phyloP scores from a whole-genome alignment of 2,329 filamentous ascomycete genomes.

The Thermoascus crustaceus region DNA sequence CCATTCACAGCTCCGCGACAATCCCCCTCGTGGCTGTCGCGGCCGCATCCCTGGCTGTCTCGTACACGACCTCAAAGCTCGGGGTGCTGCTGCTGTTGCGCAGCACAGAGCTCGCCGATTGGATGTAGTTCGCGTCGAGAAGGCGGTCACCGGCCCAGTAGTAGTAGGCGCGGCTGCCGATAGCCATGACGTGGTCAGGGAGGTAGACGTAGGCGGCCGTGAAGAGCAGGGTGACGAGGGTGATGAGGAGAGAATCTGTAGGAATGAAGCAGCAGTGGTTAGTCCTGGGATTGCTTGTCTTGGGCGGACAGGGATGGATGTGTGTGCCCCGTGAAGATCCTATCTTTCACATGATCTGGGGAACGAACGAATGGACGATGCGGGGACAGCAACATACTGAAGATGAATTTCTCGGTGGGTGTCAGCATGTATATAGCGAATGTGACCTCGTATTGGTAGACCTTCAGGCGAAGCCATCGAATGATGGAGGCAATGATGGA shows the following conservation, averaged over 20 bases:
- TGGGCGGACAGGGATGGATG: no score
- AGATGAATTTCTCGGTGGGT: constrained; percentile 89
- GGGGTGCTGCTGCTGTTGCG: constrained; percentile 23
- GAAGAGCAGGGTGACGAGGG: constrained; percentile 75
- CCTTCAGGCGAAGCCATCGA: constrained; percentile 86
- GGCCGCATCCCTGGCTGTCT: constrained; percentile 39
- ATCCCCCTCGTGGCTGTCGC: constrained; percentile 23
- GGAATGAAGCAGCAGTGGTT: constrained; percentile 1
- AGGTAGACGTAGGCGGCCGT: constrained; percentile 89
- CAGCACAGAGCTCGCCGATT: constrained; percentile 26
- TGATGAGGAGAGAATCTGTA: constrained; percentile 85
- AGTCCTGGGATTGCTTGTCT: constrained; percentile 1
- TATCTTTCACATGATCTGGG: no score
- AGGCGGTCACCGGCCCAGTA: constrained; percentile 74
- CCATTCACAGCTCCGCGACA: constrained; percentile 25
- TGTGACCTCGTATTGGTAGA: constrained; percentile 97
- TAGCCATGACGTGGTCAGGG: constrained; percentile 76
- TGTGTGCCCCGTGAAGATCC: no score
- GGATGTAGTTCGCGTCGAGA: constrained; percentile 26
- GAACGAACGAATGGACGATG: no score
- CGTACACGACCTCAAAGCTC: constrained; percentile 40
- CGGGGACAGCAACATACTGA: constrained; percentile 59
- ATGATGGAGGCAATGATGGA: constrained; percentile 49
- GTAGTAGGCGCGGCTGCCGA: constrained; percentile 82
- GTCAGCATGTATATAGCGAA: constrained; percentile 97